A percentile compares a stretch with the other conserved stretches of the same genome.
phyloP scores from a whole-genome alignment of 129 eudicot genomes.

The Artemisia annua region DNA sequence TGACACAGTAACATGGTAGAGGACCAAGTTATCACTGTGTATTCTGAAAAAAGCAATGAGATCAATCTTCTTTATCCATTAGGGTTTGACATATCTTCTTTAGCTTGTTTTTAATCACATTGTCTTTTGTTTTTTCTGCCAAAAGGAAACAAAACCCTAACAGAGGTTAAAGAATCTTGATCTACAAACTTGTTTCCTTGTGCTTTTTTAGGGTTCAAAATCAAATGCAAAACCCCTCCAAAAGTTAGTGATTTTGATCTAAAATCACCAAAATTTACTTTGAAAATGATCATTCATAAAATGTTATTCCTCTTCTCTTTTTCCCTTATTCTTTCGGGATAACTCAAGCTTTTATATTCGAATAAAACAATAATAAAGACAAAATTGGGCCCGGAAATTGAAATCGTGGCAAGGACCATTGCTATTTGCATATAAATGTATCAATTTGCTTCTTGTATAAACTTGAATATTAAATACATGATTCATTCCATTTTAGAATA shows the following conservation, averaged over 20 bases:
- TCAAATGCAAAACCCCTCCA: slow-evolving; percentile 36
- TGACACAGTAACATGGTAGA: slow-evolving; percentile 16
- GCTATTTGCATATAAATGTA: slow-evolving; percentile 3
- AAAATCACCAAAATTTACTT: slow-evolving; percentile 41
- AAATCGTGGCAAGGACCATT: slow-evolving; percentile 29
- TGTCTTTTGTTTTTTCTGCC: slow-evolving; percentile 18
- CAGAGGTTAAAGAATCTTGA: slow-evolving; percentile 40
- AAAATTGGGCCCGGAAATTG: slow-evolving; percentile 23
- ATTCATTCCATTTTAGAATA: not conserved
- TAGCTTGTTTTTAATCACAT: slow-evolving; percentile 25
- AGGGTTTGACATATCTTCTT: slow-evolving; percentile 39
- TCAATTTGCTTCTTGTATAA: slow-evolving; percentile 3
- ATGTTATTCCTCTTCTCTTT: slow-evolving; percentile 41
- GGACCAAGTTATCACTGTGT: slow-evolving; percentile 28
- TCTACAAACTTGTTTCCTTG: slow-evolving; percentile 39
- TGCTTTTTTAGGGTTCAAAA: slow-evolving; percentile 38
- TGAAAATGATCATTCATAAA: slow-evolving; percentile 39
- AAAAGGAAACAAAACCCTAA: slow-evolving; percentile 37
- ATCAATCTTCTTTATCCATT: slow-evolving; percentile 32
- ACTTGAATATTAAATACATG: not conserved
- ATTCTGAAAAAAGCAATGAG: slow-evolving; percentile 36
- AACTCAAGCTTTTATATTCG: slow-evolving; percentile 29
- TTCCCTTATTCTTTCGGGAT: slow-evolving; percentile 30
- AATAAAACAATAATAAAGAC: slow-evolving; percentile 26
- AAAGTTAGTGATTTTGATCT: slow-evolving; percentile 39